Percentiles rank a stretch among this genome's conserved stretches.
phyloP scores from a whole-genome alignment of 2,329 filamentous ascomycete species.

The Neophaeococcomyces aloes region DNA sequence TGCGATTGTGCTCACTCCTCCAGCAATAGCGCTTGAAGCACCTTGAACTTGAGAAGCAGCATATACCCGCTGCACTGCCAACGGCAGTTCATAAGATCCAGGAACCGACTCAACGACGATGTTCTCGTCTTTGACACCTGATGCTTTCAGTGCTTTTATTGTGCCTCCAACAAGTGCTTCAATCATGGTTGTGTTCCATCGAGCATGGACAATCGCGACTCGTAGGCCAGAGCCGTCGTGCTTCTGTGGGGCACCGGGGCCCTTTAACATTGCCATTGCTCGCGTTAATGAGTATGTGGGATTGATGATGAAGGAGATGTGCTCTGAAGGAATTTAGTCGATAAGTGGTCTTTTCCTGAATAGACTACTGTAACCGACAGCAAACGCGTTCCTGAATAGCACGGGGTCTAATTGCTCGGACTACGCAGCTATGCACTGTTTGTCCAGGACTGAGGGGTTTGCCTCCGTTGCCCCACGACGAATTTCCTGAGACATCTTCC shows the following conservation, averaged over 20 bases:
- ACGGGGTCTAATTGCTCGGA: slow-evolving; percentile 64
- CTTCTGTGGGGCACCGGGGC: slow-evolving; percentile 48
- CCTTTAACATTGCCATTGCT: slow-evolving; percentile 48
- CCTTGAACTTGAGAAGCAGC: slow-evolving; percentile 78
- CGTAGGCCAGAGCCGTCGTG: slow-evolving; percentile 62
- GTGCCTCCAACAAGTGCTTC: slow-evolving; percentile 71
- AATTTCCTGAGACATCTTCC: neutral
- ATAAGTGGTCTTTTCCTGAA: slow-evolving; percentile 1
- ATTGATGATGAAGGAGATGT: neutral
- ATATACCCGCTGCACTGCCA: slow-evolving; percentile 80
- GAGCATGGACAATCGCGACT: slow-evolving; percentile 88
- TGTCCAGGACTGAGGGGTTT: neutral
- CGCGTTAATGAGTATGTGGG: neutral
- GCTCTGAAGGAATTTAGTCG: no score
- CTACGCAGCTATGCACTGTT: neutral
- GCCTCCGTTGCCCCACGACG: neutral
- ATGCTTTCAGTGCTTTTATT: slow-evolving; percentile 62
- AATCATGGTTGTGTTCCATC: slow-evolving; percentile 89
- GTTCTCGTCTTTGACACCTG: slow-evolving; percentile 77
- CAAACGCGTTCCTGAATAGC: slow-evolving; percentile 66
- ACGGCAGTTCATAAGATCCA: slow-evolving; percentile 87
- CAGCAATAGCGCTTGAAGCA: slow-evolving; percentile 29
- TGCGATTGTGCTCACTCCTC: slow-evolving; percentile 39
- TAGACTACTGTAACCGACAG: slow-evolving; percentile 24
- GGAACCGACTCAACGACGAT: slow-evolving; percentile 85